Evolutionary conservation across 495 filamentous ascomycete species (phyloP).

Genomic region (Sabuloglossum arenarium): DNA sequence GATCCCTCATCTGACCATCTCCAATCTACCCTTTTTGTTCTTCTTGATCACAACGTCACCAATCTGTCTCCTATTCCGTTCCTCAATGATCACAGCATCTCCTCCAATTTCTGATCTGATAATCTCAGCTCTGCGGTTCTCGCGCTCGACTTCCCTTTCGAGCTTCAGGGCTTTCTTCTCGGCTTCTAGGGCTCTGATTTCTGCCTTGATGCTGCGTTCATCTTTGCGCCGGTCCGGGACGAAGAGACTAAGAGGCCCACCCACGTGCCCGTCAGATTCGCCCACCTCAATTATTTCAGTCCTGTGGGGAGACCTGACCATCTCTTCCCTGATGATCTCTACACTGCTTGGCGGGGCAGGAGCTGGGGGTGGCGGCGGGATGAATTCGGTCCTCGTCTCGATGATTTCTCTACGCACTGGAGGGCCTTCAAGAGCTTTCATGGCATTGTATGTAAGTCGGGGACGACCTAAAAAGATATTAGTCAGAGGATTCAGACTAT

Average conservation of each 20-base stretch:
- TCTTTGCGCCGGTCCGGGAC: slow-evolving; percentile 5
- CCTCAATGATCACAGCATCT: slow-evolving; percentile 15
- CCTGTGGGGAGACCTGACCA: neutral
- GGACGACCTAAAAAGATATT: neutral
- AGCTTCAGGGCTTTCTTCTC: slow-evolving; percentile 21
- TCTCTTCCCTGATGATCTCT: slow-evolving; percentile 2
- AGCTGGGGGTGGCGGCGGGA: neutral
- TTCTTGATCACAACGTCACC: slow-evolving; percentile 47
- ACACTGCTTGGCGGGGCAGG: neutral
- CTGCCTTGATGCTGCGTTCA: slow-evolving; percentile 35
- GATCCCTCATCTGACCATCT: slow-evolving; percentile 31
- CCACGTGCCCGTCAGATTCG: neutral
- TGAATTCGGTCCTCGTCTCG: neutral
- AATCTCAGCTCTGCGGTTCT: slow-evolving; percentile 22
- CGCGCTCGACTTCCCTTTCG: slow-evolving; percentile 30
- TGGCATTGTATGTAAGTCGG: neutral
- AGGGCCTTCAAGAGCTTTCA: neutral
- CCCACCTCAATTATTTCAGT: neutral
- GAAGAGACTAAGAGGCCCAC: slow-evolving; percentile 2
- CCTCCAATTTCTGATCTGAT: slow-evolving; percentile 14
- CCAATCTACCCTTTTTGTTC: slow-evolving; percentile 75
- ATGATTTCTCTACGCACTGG: neutral
- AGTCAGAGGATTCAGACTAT: neutral
- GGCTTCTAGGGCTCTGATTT: slow-evolving; percentile 34
- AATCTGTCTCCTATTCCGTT: neutral